phyloP scores from a whole-genome alignment of 352 stramenopile genomes.

The Phytophthora colocasiae region DNA sequence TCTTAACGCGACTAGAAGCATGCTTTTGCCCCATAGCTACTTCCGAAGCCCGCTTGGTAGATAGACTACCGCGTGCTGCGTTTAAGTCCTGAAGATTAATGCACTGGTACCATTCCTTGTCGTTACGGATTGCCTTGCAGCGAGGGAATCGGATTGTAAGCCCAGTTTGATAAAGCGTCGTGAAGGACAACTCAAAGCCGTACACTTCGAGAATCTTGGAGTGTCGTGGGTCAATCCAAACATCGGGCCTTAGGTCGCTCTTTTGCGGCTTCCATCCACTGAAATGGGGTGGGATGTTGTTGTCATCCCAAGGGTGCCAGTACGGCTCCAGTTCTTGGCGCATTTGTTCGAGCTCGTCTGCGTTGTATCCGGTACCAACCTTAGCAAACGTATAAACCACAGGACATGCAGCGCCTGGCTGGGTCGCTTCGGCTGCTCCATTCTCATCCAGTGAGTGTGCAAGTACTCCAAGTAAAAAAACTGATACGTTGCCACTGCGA shows the following conservation, averaged over 20 bases:
- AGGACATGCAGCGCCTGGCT: conserved; percentile 57
- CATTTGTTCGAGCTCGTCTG: conserved; percentile 79
- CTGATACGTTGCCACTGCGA: conserved; percentile 80
- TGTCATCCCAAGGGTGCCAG: conserved; percentile 75
- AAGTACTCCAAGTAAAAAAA: conserved; percentile 82
- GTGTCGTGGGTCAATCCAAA: conserved; percentile 84
- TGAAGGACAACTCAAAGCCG: conserved; percentile 86
- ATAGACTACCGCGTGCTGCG: conserved; percentile 58
- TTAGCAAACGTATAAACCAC: conserved; percentile 82
- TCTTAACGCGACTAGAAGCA: conserved; percentile 47
- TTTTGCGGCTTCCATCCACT: conserved; percentile 84
- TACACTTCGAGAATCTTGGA: conserved; percentile 89
- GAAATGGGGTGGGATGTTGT: conserved; percentile 76
- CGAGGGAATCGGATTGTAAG: conserved; percentile 85
- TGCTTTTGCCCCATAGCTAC: conserved; percentile 76
- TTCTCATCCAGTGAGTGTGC: conserved; percentile 66
- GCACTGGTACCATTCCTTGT: conserved; percentile 87
- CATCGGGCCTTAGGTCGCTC: conserved; percentile 75
- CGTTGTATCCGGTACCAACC: conserved; percentile 86
- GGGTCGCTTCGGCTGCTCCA: conserved; percentile 50
- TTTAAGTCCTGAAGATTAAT: conserved; percentile 84
- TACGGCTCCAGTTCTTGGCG: conserved; percentile 79
- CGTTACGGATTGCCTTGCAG: conserved; percentile 82
- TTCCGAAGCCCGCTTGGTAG: conserved; percentile 78
- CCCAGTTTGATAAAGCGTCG: conserved; percentile 81